These are phyloP conservation scores for Pezicula neosporulosa DNA, from an alignment of 2,329 filamentous ascomycete species.

Conservation along the genomic window DNA sequence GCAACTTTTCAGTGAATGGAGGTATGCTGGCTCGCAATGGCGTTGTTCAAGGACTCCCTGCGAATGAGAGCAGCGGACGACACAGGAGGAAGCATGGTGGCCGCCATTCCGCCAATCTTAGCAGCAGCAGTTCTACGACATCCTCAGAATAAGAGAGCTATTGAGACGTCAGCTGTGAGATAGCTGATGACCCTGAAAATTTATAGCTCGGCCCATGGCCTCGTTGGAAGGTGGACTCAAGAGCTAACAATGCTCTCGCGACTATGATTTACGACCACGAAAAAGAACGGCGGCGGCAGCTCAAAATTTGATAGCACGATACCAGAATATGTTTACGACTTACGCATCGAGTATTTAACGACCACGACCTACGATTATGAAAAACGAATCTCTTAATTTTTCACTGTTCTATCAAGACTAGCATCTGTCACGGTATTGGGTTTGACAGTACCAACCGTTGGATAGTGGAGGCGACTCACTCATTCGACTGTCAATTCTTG, in stretches of 20 bases:
- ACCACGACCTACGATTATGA: not conserved
- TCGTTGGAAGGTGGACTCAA: constrained; percentile 10
- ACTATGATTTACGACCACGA: constrained; percentile 14
- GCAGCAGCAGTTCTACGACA: constrained; percentile 30
- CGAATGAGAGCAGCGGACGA: constrained; percentile 31
- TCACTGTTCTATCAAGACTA: constrained; percentile 15
- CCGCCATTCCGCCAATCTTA: constrained; percentile 28
- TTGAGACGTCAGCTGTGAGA: constrained; percentile 23
- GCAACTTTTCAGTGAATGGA: constrained; percentile 95
- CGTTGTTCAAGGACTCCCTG: constrained; percentile 63
- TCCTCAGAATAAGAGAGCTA: constrained; percentile 25
- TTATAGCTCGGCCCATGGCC: constrained; percentile 8
- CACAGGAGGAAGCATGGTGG: constrained; percentile 24
- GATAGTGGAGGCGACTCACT: constrained; percentile 27
- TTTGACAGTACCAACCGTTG: constrained; percentile 27
- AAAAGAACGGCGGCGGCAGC: constrained; percentile 16
- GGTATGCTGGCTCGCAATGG: constrained; percentile 77
- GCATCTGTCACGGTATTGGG: constrained; percentile 20
- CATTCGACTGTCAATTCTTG: constrained; percentile 22
- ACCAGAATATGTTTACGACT: constrained; percentile 12
- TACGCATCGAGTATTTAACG: constrained; percentile 6
- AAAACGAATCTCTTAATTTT: constrained; percentile 12
- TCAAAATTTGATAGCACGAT: constrained; percentile 13
- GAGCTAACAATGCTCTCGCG: constrained; percentile 2
- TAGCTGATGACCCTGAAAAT: constrained; percentile 17